phyloP scores from a whole-genome alignment of 345 rosid genomes.

The Excoecaria cochinchinensis region DNA sequence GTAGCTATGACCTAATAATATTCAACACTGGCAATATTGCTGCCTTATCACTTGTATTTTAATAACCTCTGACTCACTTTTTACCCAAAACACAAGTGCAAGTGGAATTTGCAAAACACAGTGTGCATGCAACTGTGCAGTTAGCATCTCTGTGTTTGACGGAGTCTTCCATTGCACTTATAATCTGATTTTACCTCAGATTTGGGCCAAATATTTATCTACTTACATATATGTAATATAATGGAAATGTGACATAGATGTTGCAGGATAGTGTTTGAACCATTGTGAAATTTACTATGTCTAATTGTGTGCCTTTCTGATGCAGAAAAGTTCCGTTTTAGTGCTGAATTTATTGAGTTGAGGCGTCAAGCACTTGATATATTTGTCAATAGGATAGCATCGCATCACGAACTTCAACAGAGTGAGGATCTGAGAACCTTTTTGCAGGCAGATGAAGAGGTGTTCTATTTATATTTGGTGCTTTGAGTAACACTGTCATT shows the following conservation, averaged over 20 bases:
- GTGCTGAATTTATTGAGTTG: slow-evolving; percentile 97
- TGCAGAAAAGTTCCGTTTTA: slow-evolving; percentile 95
- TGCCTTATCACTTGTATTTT: background rate
- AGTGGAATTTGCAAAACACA: background rate
- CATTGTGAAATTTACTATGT: background rate
- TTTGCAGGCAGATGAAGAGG: slow-evolving; percentile 98
- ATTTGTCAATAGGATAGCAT: slow-evolving; percentile 89
- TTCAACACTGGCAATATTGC: background rate
- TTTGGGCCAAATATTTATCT: background rate
- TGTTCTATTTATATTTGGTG: slow-evolving; percentile 12
- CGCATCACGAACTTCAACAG: slow-evolving; percentile 77
- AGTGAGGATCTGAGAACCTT: slow-evolving; percentile 94
- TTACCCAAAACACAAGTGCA: background rate
- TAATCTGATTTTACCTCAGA: background rate
- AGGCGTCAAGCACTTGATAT: slow-evolving; percentile 86
- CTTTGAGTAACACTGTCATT: background rate
- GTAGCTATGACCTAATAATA: background rate
- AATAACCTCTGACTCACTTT: background rate
- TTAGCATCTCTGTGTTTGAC: background rate
- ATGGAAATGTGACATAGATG: background rate
- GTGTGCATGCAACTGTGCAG: background rate
- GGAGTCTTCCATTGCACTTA: background rate
- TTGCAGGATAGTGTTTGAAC: background rate
- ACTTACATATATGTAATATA: background rate
- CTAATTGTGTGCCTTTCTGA: slow-evolving; percentile 15